A percentile compares a stretch with the other conserved stretches of the same genome.
Evolutionary conservation across 495 filamentous ascomycete genomes (phyloP).

Genomic region (Amphirosellinia nigrospora): DNA sequence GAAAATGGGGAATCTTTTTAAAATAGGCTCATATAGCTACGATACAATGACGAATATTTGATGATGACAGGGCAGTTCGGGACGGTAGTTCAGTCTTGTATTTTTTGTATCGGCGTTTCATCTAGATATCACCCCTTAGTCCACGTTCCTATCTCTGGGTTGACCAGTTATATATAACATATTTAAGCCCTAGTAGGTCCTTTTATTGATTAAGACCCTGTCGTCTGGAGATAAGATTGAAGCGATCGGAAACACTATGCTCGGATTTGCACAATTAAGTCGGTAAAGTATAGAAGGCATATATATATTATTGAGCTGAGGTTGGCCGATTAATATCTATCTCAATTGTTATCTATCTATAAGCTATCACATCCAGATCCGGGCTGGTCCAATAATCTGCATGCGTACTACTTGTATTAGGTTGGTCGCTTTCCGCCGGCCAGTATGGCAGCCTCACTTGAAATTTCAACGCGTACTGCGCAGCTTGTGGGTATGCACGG

Average conservation of each 20-base stretch:
- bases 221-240: no score
- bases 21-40: neutral
- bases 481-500: neutral
- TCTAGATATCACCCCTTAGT: constrained; percentile 24
- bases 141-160: neutral
- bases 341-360: no score
- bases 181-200: neutral
- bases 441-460: neutral
- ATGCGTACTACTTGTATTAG: no score
- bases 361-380: neutral
- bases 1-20: constrained; percentile 46
- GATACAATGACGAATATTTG: constrained; percentile 14
- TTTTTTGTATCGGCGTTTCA: constrained; percentile 21
- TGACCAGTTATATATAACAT: neutral
- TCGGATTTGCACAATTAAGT: no score
- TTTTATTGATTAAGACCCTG: no score
- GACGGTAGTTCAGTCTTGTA: constrained; percentile 7
- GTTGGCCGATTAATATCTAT: neutral
- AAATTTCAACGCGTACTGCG: neutral
- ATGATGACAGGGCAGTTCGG: constrained; percentile 12
- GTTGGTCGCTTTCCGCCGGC: neutral
- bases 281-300: no score
- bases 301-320: neutral
- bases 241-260: no score
- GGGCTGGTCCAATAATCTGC: neutral